These are phyloP conservation scores for Mucor irregularis DNA, from an alignment of 371 early-diverging fungal species.

Conservation along the genomic window DNA sequence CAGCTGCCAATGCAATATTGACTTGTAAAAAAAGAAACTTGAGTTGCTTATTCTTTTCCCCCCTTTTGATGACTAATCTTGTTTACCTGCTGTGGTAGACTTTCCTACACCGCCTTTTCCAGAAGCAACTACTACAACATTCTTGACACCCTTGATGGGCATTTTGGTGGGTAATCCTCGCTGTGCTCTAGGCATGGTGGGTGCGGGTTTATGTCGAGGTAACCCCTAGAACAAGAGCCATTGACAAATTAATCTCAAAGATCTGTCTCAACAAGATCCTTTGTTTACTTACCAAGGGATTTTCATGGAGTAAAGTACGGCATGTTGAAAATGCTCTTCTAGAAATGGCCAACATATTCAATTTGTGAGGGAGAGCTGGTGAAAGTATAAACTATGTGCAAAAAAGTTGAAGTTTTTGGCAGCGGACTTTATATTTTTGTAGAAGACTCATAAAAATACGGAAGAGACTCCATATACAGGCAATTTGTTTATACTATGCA, in stretches of 20 bases:
- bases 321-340: slow-evolving; percentile 44
- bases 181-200: slow-evolving; percentile 60
- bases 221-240: slow-evolving; percentile 33
- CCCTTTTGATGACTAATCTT: background rate
- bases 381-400: background rate
- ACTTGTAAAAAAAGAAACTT: slow-evolving; percentile 40
- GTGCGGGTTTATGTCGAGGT: slow-evolving; percentile 38
- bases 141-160: slow-evolving; percentile 67
- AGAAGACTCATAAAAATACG: no score
- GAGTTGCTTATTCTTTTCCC: background rate
- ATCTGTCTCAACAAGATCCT: background rate
- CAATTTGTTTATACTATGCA: no score
- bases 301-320: slow-evolving; percentile 49
- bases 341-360: slow-evolving; percentile 10
- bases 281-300: slow-evolving; percentile 51
- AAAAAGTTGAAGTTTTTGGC: no score
- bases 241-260: background rate
- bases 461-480: no score
- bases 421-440: no score
- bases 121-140: slow-evolving; percentile 81
- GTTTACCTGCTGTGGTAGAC: slow-evolving; percentile 79
- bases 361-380: background rate
- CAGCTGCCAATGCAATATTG: slow-evolving; percentile 77
- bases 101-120: slow-evolving; percentile 94
- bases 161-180: slow-evolving; percentile 68